These are phyloP conservation scores for Erodium trifolium DNA, from an alignment of 441 rosid genomes.

Conservation along the genomic window DNA sequence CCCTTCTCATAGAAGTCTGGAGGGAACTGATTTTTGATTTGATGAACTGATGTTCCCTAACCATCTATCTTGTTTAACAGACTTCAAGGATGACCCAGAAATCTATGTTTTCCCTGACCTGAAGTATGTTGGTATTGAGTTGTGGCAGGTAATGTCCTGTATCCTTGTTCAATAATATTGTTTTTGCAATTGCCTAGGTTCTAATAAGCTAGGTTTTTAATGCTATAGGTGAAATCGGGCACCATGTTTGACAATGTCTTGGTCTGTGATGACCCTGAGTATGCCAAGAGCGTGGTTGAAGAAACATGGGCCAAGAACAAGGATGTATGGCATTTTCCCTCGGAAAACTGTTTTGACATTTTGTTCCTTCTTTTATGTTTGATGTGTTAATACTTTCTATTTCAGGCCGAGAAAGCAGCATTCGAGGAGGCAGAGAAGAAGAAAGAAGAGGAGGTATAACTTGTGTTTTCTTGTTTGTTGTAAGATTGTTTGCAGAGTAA, in stretches of 20 bases:
- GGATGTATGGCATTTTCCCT: constrained; percentile 47
- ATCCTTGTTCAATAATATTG: neutral
- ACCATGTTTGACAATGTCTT: constrained; percentile 82
- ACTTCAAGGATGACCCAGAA: constrained; percentile 89
- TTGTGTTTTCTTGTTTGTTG: neutral
- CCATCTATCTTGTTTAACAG: constrained; percentile 24
- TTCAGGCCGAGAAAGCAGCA: constrained; percentile 86
- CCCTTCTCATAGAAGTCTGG: too few species aligned
- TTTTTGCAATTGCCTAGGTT: neutral
- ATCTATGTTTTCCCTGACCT: constrained; percentile 69
- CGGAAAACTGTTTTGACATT: neutral
- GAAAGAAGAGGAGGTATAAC: constrained; percentile 37
- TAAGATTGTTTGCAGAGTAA: neutral
- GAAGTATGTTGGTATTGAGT: constrained; percentile 82
- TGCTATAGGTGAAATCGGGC: constrained; percentile 79
- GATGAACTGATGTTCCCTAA: neutral
- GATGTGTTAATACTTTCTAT: constrained; percentile 10
- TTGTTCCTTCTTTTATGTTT: neutral
- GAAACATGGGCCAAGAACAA: constrained; percentile 92
- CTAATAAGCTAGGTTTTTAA: constrained; percentile 1
- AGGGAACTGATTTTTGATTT: too few species aligned
- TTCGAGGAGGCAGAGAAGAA: constrained; percentile 86
- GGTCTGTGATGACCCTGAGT: constrained; percentile 60
- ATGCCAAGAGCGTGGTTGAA: constrained; percentile 71
- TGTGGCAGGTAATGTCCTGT: constrained; percentile 74